Evolutionary conservation across 1,139 yeast genomes (phyloP).

Genomic region (Meyerozyma carpophila): DNA sequence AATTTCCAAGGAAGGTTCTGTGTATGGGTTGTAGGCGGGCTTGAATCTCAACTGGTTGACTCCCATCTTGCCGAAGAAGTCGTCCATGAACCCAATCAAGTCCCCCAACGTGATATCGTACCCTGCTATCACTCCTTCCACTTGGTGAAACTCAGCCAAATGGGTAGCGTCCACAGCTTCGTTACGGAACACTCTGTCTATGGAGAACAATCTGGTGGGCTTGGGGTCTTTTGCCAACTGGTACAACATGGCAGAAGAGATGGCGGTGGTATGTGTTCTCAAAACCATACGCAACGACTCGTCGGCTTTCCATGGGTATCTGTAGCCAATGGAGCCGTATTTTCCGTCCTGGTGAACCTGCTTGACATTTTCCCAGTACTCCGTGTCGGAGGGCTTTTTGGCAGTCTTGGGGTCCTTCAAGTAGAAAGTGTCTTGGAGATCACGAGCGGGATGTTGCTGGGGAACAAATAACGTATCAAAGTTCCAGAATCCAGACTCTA

Average conservation of each 20-base stretch:
- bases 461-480: conserved; percentile 95
- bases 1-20: conserved; percentile 97
- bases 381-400: conserved; percentile 72
- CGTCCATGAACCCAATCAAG: conserved; percentile 97
- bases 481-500: conserved; percentile 98
- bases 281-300: conserved; percentile 89
- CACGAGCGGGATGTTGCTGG: conserved; percentile 99
- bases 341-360: conserved; percentile 87
- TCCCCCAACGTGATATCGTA: conserved; percentile 93
- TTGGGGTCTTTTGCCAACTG: conserved; percentile 83
- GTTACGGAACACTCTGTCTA: conserved; percentile 97
- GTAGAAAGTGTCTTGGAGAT: conserved; percentile 95
- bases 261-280: conserved; percentile 97
- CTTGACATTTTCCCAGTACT: conserved; percentile 72
- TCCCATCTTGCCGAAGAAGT: conserved; percentile 96
- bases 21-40: conserved; percentile 98
- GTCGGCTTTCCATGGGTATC: conserved; percentile 93
- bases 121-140: conserved; percentile 98
- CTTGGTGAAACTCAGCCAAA: conserved; percentile 98
- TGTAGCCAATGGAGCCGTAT: conserved; percentile 92
- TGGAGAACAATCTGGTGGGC: conserved; percentile 89
- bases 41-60: conserved; percentile 91
- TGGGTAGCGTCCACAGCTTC: conserved; percentile 99
- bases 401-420: conserved; percentile 86
- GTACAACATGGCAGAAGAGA: conserved; percentile 83